These are phyloP conservation scores for Penicillium aurantiogriseum DNA, from an alignment of 2,329 filamentous ascomycete species.

Conservation along the genomic window DNA sequence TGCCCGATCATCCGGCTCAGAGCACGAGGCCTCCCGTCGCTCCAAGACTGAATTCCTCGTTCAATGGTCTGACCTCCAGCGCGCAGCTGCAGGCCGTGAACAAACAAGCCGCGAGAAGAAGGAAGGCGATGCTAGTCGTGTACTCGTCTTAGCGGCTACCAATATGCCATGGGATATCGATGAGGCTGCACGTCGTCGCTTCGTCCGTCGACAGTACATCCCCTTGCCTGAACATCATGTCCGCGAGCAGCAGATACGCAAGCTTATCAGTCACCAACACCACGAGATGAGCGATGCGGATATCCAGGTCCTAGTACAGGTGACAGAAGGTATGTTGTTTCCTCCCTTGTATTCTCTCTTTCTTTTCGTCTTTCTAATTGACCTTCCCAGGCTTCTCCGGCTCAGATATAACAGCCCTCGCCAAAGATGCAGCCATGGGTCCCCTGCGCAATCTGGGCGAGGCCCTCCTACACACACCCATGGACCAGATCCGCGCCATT, in stretches of 20 bases:
- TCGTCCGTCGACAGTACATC: conserved; percentile 93
- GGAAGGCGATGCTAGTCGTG: conserved; percentile 77
- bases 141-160: conserved; percentile 90
- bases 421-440: conserved; percentile 98
- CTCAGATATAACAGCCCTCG: conserved; percentile 92
- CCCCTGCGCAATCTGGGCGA: conserved; percentile 87
- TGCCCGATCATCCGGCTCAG: conserved; percentile 70
- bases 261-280: conserved; percentile 81
- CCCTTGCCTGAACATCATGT: conserved; percentile 85
- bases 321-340: conserved; percentile 70
- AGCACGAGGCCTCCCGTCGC: conserved; percentile 87
- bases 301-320: conserved; percentile 67
- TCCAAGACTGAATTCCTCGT: conserved; percentile 99
- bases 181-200: conserved; percentile 84
- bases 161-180: conserved; percentile 98
- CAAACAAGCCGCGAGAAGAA: conserved; percentile 60
- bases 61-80: conserved; percentile 91
- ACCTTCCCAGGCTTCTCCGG: conserved; percentile 80
- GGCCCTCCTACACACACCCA: conserved; percentile 82
- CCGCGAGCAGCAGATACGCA: conserved; percentile 73
- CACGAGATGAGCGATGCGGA: conserved; percentile 72
- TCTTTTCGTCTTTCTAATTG: conserved; percentile 4
- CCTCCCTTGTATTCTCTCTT: background rate
- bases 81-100: conserved; percentile 84
- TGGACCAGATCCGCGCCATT: conserved; percentile 91